A percentile compares a stretch with the other conserved stretches of the same genome.
Conservation (phyloP, 2,329 filamentous ascomycete genomes). For the Rhynchosporium agropyri region DNA sequence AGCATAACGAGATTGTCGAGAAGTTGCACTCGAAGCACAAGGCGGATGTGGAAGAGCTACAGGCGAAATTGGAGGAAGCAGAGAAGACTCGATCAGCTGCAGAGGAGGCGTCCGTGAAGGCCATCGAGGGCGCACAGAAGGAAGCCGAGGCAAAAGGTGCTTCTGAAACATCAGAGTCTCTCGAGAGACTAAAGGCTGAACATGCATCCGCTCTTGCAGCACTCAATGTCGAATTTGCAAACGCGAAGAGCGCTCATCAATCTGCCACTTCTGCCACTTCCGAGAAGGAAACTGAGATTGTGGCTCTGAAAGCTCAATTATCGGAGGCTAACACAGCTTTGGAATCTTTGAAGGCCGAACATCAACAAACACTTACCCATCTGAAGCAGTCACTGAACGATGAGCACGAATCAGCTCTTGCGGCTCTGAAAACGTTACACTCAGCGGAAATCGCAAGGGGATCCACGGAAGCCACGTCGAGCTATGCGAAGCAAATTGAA, state of each 20-base stretch:
- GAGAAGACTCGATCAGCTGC: constrained; percentile 32
- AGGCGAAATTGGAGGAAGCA: constrained; percentile 38
- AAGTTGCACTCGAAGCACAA: constrained; percentile 39
- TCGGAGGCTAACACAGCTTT: constrained; percentile 40
- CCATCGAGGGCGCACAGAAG: constrained; percentile 40
- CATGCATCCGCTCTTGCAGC: constrained; percentile 33
- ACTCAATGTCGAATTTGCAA: constrained; percentile 48
- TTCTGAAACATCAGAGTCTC: constrained; percentile 47
- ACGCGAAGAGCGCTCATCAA: constrained; percentile 51
- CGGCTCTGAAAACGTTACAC: constrained; percentile 57
- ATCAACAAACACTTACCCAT: constrained; percentile 46
- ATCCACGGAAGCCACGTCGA: constrained; percentile 47
- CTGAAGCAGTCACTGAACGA: constrained; percentile 53
- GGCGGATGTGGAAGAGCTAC: constrained; percentile 34
- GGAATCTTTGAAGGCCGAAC: constrained; percentile 43
- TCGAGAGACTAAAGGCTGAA: constrained; percentile 48
- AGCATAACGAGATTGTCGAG: constrained; percentile 52
- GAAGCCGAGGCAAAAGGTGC: constrained; percentile 34
- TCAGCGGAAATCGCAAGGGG: constrained; percentile 52
- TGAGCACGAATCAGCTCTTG: constrained; percentile 54
- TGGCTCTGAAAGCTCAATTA: constrained; percentile 46
- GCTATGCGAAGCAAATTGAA: constrained; percentile 53
- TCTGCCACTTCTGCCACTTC: constrained; percentile 40
- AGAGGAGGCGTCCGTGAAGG: constrained; percentile 38
- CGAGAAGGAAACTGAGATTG: constrained; percentile 43